A percentile compares a stretch with the other conserved stretches of the same genome.
Conservation (phyloP, 2,329 filamentous ascomycete species). For the Exophiala spinifera region DNA sequence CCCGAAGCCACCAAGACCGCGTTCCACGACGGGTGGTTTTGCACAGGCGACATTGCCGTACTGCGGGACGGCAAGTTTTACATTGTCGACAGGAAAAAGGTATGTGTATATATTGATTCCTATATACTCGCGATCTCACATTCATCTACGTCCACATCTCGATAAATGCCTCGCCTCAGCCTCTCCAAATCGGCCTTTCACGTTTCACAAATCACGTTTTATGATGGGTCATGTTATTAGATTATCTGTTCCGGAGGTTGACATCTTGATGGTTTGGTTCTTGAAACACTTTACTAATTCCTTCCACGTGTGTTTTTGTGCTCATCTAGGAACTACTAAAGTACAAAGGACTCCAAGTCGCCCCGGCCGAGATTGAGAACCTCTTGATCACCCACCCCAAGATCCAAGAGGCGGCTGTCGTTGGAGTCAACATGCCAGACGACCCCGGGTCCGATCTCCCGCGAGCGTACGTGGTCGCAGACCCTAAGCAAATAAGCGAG, state of each 20-base stretch:
- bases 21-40: slow-evolving; percentile 36
- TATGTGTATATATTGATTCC: too few relatives aligned
- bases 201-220: too few relatives aligned
- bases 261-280: too few relatives aligned
- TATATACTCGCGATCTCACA: too few relatives aligned
- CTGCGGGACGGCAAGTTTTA: slow-evolving; percentile 65
- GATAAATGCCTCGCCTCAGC: too few relatives aligned
- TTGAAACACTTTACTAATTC: too few relatives aligned
- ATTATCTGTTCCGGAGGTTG: too few relatives aligned
- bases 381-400: slow-evolving; percentile 41
- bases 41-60: slow-evolving; percentile 31
- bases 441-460: slow-evolving; percentile 53
- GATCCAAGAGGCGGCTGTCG: slow-evolving; percentile 55
- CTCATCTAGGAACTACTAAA: slow-evolving; percentile 45
- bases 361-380: slow-evolving; percentile 60
- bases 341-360: slow-evolving; percentile 64
- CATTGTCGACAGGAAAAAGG: slow-evolving; percentile 73
- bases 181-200: too few relatives aligned
- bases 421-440: slow-evolving; percentile 52
- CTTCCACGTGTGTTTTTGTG: background rate
- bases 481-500: slow-evolving; percentile 13
- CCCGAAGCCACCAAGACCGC: slow-evolving; percentile 28
- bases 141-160: slow-evolving; percentile 20
- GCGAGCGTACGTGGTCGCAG: slow-evolving; percentile 54
- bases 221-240: too few relatives aligned